phyloP scores from a whole-genome alignment of 1,284 basidiomycete species.

The Moesziomyces aphidis region DNA sequence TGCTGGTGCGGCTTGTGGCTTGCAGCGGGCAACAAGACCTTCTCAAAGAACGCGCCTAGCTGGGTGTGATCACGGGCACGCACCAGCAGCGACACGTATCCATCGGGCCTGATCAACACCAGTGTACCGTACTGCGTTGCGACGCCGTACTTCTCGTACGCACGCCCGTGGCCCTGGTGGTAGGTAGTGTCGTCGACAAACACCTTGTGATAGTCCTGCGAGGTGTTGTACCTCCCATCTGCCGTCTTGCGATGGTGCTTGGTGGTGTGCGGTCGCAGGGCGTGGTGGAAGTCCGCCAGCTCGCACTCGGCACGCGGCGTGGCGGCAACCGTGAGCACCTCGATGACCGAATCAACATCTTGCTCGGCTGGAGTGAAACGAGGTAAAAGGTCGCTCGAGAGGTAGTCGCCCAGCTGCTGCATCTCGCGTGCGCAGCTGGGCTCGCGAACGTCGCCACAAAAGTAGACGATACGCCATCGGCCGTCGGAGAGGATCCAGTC shows the following conservation, averaged over 20 bases:
- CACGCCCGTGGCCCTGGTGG: constrained; percentile 31
- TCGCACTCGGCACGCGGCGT: constrained; percentile 17
- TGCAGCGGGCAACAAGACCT: constrained; percentile 11
- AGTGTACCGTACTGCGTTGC: constrained; percentile 19
- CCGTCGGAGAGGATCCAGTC: constrained; percentile 35
- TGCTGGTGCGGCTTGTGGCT: constrained; percentile 25
- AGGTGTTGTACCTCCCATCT: constrained; percentile 28
- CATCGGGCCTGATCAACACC: constrained; percentile 37
- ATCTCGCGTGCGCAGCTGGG: constrained; percentile 13
- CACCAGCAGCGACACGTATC: constrained; percentile 31
- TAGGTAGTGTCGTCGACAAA: constrained; percentile 37
- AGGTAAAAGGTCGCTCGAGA: constrained; percentile 9
- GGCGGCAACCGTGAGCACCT: constrained; percentile 33
- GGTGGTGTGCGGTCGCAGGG: constrained; percentile 15
- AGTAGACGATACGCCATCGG: constrained; percentile 33
- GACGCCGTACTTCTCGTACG: constrained; percentile 31
- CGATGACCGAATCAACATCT: constrained; percentile 38
- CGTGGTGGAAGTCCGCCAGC: constrained; percentile 18
- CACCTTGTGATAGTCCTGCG: constrained; percentile 38
- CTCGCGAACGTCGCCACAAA: constrained; percentile 34
- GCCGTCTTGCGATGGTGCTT: constrained; percentile 19
- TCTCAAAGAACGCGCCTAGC: constrained; percentile 24
- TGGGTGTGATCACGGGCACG: constrained; percentile 6
- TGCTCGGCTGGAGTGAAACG: constrained; percentile 22
- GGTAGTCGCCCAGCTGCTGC: constrained; percentile 17